Conservation (phyloP, 2,329 filamentous ascomycete species). For the Phyllosticta citrichinensis region DNA sequence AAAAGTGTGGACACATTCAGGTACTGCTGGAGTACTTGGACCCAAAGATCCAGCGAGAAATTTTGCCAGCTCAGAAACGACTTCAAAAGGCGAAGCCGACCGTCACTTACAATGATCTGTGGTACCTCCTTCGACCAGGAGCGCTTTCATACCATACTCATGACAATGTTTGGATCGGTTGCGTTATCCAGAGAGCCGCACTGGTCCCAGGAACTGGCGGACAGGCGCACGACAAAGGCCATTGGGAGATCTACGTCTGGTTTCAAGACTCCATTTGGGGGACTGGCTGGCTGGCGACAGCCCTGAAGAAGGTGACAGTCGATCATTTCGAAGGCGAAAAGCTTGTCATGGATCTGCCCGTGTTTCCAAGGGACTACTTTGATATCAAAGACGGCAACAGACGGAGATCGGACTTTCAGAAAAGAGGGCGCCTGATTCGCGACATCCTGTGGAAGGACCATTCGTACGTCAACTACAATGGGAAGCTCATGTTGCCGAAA, state of each 20-base stretch:
- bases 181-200: conserved; percentile 1
- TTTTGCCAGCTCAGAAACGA: neutral
- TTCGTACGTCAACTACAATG: conserved; percentile 2
- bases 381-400: conserved; percentile 1
- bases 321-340: conserved; percentile 6
- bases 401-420: neutral
- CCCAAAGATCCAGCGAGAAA: neutral
- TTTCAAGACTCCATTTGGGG: conserved; percentile 7
- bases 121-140: conserved; percentile 6
- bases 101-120: conserved; percentile 2
- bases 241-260: conserved; percentile 1
- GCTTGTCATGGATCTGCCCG: neutral
- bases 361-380: conserved; percentile 4
- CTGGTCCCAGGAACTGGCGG: neutral
- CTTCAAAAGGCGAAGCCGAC: conserved; percentile 5
- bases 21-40: conserved; percentile 5
- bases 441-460: conserved; percentile 1
- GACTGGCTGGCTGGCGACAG: neutral
- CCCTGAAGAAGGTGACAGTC: neutral
- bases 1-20: conserved; percentile 6
- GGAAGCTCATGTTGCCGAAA: neutral
- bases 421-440: neutral
- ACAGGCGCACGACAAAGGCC: neutral
- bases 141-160: neutral
- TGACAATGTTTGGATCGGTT: neutral